Base-by-base conservation (phyloP, 2,329 filamentous ascomycete species). In the Fonsecaea monophora region DNA sequence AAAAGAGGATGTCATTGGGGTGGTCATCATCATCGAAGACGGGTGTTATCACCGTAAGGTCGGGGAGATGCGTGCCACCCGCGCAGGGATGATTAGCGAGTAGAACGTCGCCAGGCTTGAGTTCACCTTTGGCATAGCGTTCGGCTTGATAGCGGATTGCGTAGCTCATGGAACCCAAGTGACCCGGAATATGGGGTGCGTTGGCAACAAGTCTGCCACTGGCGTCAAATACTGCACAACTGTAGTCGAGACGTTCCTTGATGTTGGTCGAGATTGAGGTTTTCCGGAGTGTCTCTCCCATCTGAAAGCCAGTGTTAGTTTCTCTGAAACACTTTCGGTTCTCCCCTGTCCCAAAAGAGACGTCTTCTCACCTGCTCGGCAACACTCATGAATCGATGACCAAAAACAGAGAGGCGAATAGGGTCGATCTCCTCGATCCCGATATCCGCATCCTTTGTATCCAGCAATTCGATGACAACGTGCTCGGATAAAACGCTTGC, bases 161-260 rank as follows among this genome's bases (percentile, higher is more conserved):
- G 9, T 91, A 94, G n/a, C 90, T 91, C 91, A 94, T 93, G 56
- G 89, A 92, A 34, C 91, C 91, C 10, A 95, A 81, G 75, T 94
- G 92, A 0, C 94, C 91, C 0, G 92, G 92, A 12, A 95, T 81
- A 81, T 95, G 91, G 0, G 92, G 92, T 18, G 92, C 85, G 68
- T 82, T 82, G 5, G 80, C 80, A 0, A 94, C 91, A 1, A 94
- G 81, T 0, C 90, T 90, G 18, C 92, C 92, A 8, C 87, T 86
- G 0, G 88, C 85, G 71, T 93, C 91, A 70, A 94, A 94, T 0
- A 94, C 83, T 34, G 92, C 92, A 70, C 92, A 95, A 3, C 90
- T 93, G 74, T 92, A 95, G 74, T 95, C 92, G 0, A 94, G 84
- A 4, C 91, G 87, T 74, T 92, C 90, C 75, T 92, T 91, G 73